Evolutionary conservation across 352 stramenopile species (phyloP).

Genomic region (Globisporangium perplexum): DNA sequence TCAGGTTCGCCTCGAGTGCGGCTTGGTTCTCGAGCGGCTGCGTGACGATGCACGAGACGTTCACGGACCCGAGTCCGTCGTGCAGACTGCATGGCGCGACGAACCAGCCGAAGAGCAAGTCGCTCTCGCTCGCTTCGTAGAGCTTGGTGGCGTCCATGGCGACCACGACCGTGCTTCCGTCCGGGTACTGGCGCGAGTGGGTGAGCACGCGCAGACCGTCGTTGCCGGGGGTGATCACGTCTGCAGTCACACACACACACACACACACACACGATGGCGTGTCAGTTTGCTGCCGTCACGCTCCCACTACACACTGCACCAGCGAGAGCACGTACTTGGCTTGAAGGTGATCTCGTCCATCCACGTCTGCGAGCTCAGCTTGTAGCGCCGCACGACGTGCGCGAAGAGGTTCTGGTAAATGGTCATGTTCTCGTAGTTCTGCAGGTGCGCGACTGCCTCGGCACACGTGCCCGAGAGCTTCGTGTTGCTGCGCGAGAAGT

Average conservation of each 20-base stretch:
- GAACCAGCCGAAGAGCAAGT: conserved; percentile 60
- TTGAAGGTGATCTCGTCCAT: conserved; percentile 40
- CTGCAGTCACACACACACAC: conserved; percentile 1
- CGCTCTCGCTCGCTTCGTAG: conserved; percentile 18
- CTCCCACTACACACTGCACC: background rate
- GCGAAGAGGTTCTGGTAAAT: conserved; percentile 53
- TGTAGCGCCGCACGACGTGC: conserved; percentile 28
- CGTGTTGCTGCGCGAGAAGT: conserved; percentile 54
- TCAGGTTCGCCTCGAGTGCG: conserved; percentile 26
- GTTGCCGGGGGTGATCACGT: conserved; percentile 7
- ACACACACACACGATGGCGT: background rate
- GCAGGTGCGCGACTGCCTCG: conserved; percentile 26
- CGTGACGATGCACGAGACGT: conserved; percentile 49
- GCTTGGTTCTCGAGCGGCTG: conserved; percentile 27
- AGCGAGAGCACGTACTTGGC: conserved; percentile 10
- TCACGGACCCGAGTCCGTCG: conserved; percentile 26
- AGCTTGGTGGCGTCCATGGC: conserved; percentile 20
- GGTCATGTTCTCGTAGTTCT: conserved; percentile 42
- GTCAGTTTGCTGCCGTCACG: background rate
- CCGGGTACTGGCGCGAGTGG: conserved; percentile 51
- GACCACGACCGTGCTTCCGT: conserved; percentile 51
- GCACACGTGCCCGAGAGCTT: conserved; percentile 33
- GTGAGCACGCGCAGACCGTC: conserved; percentile 29
- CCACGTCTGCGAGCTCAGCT: conserved; percentile 51
- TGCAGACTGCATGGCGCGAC: conserved; percentile 32